Evolutionary conservation across 2,329 filamentous ascomycete species (phyloP).

Genomic region (Diaporthe velutina): DNA sequence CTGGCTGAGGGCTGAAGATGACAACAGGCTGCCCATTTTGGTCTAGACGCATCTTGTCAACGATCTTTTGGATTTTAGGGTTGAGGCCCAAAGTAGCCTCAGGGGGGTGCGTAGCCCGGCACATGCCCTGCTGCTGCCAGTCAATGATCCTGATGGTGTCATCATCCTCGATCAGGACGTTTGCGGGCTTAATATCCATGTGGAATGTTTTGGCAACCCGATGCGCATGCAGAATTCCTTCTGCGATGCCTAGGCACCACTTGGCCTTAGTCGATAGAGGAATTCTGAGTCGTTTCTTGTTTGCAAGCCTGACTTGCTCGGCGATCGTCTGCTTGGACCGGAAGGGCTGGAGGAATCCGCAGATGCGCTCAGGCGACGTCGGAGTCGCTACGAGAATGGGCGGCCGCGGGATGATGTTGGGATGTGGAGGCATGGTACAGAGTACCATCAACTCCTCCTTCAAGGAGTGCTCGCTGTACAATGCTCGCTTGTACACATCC

Average conservation of each 20-base stretch:
- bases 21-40: not conserved
- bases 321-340: conserved; percentile 1
- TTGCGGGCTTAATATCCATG: conserved; percentile 19
- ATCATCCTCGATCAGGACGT: conserved; percentile 5
- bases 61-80: not conserved
- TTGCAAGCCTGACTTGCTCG: not conserved
- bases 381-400: not conserved
- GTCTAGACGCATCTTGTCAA: conserved; percentile 11
- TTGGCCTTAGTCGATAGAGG: not conserved
- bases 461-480: conserved; percentile 8
- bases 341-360: not conserved
- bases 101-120: conserved; percentile 5
- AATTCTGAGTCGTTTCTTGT: not conserved
- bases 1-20: not conserved
- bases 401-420: not conserved
- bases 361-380: not conserved
- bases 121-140: conserved; percentile 19
- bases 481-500: not conserved
- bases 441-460: conserved; percentile 8
- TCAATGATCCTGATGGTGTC: not conserved
- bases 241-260: conserved; percentile 6
- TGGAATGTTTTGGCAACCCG: conserved; percentile 11
- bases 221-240: not conserved
- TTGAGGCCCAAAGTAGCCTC: not conserved
- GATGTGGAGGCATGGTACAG: conserved; percentile 1